Percentiles rank a stretch among this genome's conserved stretches.
Evolutionary conservation across 768 basidiomycete species (phyloP).

Genomic region (Gymnopilus junonius): DNA sequence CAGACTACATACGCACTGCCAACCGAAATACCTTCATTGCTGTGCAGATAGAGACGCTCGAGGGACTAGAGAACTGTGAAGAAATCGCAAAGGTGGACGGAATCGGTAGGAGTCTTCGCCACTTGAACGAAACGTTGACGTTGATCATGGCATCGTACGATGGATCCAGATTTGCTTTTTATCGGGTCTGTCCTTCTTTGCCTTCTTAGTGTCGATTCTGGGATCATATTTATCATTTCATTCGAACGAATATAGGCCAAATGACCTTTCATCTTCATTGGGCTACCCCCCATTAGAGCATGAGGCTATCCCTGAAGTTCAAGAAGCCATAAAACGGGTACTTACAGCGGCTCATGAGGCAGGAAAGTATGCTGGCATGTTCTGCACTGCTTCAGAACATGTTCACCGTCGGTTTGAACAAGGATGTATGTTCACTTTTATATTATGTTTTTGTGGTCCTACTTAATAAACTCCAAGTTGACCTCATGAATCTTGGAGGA

Average conservation of each 20-base stretch:
- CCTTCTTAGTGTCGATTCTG: background rate
- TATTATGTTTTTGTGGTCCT: background rate
- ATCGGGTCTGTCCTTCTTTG: slow-evolving; percentile 12
- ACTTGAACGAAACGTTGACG: background rate
- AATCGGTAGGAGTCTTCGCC: slow-evolving; percentile 6
- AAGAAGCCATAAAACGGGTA: slow-evolving; percentile 20
- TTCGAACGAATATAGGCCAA: slow-evolving; percentile 18
- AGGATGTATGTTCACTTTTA: slow-evolving; percentile 19
- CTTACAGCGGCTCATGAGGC: slow-evolving; percentile 19
- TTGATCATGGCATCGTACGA: too few relatives aligned
- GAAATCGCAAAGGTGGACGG: slow-evolving; percentile 26
- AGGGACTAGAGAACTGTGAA: slow-evolving; percentile 25
- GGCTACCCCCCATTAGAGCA: slow-evolving; percentile 21
- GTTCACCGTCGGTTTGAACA: slow-evolving; percentile 18
- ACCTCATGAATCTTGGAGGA: slow-evolving; percentile 26
- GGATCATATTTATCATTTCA: background rate
- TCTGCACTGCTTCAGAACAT: slow-evolving; percentile 21
- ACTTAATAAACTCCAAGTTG: slow-evolving; percentile 10
- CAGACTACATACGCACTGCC: slow-evolving; percentile 24
- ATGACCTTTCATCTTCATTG: slow-evolving; percentile 24
- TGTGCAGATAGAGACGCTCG: slow-evolving; percentile 23
- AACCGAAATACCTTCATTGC: slow-evolving; percentile 25
- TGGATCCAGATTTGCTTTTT: slow-evolving; percentile 25
- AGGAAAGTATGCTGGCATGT: slow-evolving; percentile 28
- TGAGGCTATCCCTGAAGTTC: slow-evolving; percentile 24